Base-by-base conservation (phyloP, 345 rosid species). In the Murraya paniculata region DNA sequence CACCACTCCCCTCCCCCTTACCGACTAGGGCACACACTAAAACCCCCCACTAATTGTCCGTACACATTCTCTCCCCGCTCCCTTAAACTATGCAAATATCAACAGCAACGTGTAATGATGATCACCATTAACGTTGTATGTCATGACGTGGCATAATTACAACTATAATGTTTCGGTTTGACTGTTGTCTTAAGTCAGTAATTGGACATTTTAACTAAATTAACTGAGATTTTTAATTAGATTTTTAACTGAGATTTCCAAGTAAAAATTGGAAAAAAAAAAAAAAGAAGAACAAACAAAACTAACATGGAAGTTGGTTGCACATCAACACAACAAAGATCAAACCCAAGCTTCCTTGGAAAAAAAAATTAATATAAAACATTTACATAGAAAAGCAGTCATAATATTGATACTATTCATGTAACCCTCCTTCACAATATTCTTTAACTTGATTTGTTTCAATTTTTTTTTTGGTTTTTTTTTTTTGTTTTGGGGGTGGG, bases 311-410 rank as follows among this genome's bases (percentile, higher is more conserved):
- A 64, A 73, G 79, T 71, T 69, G 77, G 82, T 75, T 57, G 73
- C 75, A 75, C 57, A 82, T 50, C 30, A 79, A 45, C 72, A 70
- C 69, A 79, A 19, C 73, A 64, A 77, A 76, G 57, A 78, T 77
- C 85, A 85, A 78, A 73, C 80, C 74, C 68, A 62, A 69, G 41
- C 73, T 62, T 27, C 75, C n/a, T 72, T 70, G 27, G 79, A 78
- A 79, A 75, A 67, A 31, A 66, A 82, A 79, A 73, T 31, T 56
- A 79, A 67, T 74, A 71, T 18, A 71, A 73, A 79, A 78, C 79
- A 80, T 78, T 85, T 88, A 86, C 88, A 88, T 5, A 80, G 39
- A 45, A 62, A 69, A 78, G 68, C 82, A 83, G 87, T 85, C 85
- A 80, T 64, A 74, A 53, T 78, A 72, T 3, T 9, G 66, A 71